Percentiles rank a stretch among this genome's conserved stretches.
phyloP scores from a whole-genome alignment of 1,284 basidiomycete species.

The Fomitiporia mediterranea region DNA sequence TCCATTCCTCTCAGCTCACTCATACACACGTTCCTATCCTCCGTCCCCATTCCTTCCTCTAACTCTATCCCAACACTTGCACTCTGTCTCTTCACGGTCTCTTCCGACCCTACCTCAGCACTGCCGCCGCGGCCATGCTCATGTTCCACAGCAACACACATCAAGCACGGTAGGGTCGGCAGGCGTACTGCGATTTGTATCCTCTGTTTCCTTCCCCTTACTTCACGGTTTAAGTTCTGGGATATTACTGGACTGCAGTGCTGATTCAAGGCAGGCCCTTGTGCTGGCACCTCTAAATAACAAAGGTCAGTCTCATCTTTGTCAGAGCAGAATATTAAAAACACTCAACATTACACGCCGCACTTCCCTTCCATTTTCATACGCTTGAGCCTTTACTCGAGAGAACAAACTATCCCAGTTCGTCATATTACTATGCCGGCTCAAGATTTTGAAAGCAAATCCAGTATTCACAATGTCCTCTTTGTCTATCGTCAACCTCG shows the following conservation, averaged over 20 bases:
- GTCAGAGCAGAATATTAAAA: neutral
- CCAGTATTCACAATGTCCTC: neutral
- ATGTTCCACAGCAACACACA: no score
- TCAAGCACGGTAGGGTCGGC: neutral
- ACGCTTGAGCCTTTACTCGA: neutral
- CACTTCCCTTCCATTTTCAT: neutral
- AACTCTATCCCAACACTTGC: no score
- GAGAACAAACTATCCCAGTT: neutral
- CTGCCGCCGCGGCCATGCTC: no score
- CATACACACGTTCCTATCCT: no score
- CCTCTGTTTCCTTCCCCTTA: neutral
- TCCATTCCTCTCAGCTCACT: no score
- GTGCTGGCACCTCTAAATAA: neutral
- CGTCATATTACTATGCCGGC: neutral
- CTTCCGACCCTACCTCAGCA: no score
- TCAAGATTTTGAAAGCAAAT: constrained; percentile 4
- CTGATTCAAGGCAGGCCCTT: neutral
- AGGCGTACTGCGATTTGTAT: neutral
- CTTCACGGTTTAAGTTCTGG: neutral
- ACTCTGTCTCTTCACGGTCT: no score
- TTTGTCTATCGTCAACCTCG: neutral
- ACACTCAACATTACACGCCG: neutral
- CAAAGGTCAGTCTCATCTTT: neutral
- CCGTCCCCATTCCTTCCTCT: no score
- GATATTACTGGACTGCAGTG: neutral